Evolutionary conservation across 257 asterid genomes (phyloP).

Genomic region (Schizonepeta tenuifolia): DNA sequence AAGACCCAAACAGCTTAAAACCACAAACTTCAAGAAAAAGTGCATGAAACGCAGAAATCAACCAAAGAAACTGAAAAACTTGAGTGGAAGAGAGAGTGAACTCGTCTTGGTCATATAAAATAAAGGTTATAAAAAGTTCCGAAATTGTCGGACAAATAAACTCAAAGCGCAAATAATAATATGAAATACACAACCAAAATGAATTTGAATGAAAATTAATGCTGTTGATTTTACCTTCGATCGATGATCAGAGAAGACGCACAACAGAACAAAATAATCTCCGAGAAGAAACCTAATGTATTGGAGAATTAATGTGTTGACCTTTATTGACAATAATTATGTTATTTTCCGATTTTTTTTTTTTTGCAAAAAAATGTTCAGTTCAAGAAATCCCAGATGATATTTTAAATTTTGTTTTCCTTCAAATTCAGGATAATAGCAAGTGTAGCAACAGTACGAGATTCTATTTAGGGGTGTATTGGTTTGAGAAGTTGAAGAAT

Average conservation of each 20-base stretch:
- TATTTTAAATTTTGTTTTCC: too few species aligned
- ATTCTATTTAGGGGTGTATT: too few species aligned
- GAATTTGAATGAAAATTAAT: slow-evolving; percentile 7
- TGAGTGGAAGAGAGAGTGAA: slow-evolving; percentile 23
- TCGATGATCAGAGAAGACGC: slow-evolving; percentile 26
- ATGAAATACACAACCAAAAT: slow-evolving; percentile 15
- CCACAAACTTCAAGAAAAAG: slow-evolving; percentile 23
- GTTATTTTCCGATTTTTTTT: neutral
- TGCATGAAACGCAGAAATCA: too few species aligned
- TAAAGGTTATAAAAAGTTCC: slow-evolving; percentile 19
- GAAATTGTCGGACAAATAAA: slow-evolving; percentile 32
- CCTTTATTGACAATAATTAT: slow-evolving; percentile 11
- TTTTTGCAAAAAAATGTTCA: too few species aligned
- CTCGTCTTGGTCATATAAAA: neutral
- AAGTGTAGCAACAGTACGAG: too few species aligned
- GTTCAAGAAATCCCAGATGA: too few species aligned
- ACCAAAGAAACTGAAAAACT: slow-evolving; percentile 20
- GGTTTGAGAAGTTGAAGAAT: too few species aligned
- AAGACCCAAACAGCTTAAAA: neutral
- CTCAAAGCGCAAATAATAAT: slow-evolving; percentile 16
- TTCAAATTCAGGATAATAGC: too few species aligned
- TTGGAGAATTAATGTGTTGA: neutral
- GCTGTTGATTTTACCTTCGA: slow-evolving; percentile 27
- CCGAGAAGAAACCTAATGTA: slow-evolving; percentile 18
- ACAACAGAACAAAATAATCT: slow-evolving; percentile 12